phyloP scores from a whole-genome alignment of 2,329 filamentous ascomycete species.

The Hawksworthiomyces lignivorus region DNA sequence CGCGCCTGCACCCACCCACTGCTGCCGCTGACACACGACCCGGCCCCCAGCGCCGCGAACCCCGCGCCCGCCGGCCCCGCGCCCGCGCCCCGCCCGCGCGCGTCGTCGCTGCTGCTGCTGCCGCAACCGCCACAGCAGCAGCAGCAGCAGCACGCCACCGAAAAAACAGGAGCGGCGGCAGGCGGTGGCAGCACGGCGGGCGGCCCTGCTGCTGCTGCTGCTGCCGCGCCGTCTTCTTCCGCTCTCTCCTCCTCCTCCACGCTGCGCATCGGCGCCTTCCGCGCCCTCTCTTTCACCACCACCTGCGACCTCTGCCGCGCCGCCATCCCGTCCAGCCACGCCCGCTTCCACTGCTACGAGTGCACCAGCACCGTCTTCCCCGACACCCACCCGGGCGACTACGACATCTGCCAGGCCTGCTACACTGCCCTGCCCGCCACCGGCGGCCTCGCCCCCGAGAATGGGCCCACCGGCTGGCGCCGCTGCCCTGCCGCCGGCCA shows the following conservation, averaged over 20 bases:
- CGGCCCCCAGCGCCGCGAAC: conserved; percentile 14
- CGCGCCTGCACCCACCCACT: conserved; percentile 75
- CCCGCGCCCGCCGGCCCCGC: conserved; percentile 13
- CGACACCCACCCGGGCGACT: conserved; percentile 58
- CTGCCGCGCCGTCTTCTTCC: conserved; percentile 38
- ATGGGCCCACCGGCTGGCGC: conserved; percentile 75
- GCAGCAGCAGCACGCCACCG: too few species aligned
- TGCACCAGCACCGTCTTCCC: conserved; percentile 51
- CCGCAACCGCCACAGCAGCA: too few species aligned
- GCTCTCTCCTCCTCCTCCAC: conserved; percentile 40
- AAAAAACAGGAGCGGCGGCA: too few species aligned
- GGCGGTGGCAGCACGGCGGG: too few species aligned
- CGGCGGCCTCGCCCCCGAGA: conserved; percentile 60
- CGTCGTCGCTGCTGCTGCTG: conserved; percentile 28
- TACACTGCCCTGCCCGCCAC: conserved; percentile 45
- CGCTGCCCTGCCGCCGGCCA: conserved; percentile 67
- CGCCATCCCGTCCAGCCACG: conserved; percentile 60
- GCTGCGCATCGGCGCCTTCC: conserved; percentile 47
- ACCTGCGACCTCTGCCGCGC: conserved; percentile 72
- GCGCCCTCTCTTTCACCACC: conserved; percentile 63
- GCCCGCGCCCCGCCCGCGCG: conserved; percentile 25
- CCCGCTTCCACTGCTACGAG: conserved; percentile 71
- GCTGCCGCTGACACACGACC: conserved; percentile 62
- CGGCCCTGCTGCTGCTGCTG: conserved; percentile 38
- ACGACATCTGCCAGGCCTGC: conserved; percentile 75